phyloP scores from a whole-genome alignment of 345 rosid species.

The Draba incana region DNA sequence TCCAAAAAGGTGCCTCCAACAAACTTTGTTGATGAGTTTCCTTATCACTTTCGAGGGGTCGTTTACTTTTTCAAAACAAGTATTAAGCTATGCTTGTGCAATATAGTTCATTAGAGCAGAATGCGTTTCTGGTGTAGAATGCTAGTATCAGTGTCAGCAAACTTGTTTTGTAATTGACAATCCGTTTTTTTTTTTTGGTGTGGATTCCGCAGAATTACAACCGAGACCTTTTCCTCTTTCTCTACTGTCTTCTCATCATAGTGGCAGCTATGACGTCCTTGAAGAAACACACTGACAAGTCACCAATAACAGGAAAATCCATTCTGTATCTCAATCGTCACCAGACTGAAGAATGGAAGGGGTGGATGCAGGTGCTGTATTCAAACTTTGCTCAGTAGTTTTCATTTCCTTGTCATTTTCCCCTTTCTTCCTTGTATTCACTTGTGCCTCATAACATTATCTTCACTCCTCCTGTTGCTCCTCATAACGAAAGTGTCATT shows the following conservation, averaged over 20 bases:
- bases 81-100: not conserved
- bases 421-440: not conserved
- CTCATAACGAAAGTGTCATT: too few species aligned
- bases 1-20: conserved; percentile 67
- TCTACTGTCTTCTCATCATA: conserved; percentile 82
- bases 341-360: conserved; percentile 99
- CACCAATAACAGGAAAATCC: conserved; percentile 77
- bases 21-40: conserved; percentile 1
- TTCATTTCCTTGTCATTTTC: not conserved
- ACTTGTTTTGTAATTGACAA: conserved; percentile 10
- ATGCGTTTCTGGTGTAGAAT: not conserved
- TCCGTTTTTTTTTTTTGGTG: not conserved
- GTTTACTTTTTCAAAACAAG: not conserved
- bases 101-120: not conserved
- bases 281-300: conserved; percentile 82
- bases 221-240: conserved; percentile 93
- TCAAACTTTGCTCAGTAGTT: conserved; percentile 7
- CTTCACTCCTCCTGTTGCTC: not conserved
- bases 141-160: not conserved
- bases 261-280: conserved; percentile 84
- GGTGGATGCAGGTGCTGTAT: conserved; percentile 96
- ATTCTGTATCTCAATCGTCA: conserved; percentile 86
- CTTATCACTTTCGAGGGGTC: not conserved
- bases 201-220: conserved; percentile 70
- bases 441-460: not conserved